Percentiles rank a stretch among this genome's conserved stretches.
phyloP scores from a whole-genome alignment of 1,284 basidiomycete genomes.

The Tetrapyrgos nigripes region DNA sequence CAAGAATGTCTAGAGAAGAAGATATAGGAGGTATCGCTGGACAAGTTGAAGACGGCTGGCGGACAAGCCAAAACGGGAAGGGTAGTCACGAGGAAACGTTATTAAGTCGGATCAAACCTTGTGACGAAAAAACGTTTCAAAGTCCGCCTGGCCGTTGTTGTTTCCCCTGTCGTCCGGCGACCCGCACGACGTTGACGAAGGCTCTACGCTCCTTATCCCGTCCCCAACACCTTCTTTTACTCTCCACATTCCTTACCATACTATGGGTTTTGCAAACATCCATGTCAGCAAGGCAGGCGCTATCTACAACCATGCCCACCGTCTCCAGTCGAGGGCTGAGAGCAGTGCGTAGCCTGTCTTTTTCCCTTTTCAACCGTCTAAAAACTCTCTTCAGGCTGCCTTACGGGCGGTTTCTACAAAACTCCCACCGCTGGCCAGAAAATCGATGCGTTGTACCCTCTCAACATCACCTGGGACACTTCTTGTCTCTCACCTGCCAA shows the following conservation, averaged over 20 bases:
- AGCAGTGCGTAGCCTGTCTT: not conserved
- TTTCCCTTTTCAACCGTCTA: not conserved
- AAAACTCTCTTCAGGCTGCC: constrained; percentile 10
- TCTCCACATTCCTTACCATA: not conserved
- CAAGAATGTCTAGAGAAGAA: too few species aligned
- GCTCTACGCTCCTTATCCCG: too few species aligned
- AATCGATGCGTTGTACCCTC: constrained; percentile 42
- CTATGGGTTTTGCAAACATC: constrained; percentile 35
- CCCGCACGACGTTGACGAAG: not conserved
- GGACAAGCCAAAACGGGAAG: not conserved
- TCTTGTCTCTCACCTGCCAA: constrained; percentile 50
- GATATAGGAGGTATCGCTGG: too few species aligned
- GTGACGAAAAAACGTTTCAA: not conserved
- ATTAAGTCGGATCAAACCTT: not conserved
- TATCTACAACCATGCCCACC: constrained; percentile 24
- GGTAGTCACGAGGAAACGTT: not conserved
- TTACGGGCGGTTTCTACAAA: constrained; percentile 52
- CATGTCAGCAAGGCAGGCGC: constrained; percentile 33
- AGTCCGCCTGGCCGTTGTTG: not conserved
- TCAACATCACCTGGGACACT: constrained; percentile 79
- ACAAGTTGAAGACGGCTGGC: too few species aligned
- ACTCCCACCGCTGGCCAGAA: constrained; percentile 57
- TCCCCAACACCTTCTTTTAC: too few species aligned
- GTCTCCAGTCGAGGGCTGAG: constrained; percentile 21
- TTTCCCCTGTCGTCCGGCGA: not conserved